These are phyloP conservation scores for Oidiodendron maius DNA, from an alignment of 495 filamentous ascomycete species.

Conservation along the genomic window DNA sequence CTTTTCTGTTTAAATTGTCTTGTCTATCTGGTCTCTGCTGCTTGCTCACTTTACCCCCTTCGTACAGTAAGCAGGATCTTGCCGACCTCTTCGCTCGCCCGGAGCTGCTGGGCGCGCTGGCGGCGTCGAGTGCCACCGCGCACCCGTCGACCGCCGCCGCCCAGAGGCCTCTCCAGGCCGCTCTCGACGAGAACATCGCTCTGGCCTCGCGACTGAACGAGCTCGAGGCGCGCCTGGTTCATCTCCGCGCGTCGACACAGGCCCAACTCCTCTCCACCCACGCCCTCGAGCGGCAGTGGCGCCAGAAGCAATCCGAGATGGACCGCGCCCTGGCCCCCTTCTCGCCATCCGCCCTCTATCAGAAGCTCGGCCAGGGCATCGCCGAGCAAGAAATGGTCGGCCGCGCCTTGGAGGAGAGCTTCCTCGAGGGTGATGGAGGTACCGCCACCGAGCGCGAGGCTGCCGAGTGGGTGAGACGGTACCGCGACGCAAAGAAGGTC, in stretches of 20 bases:
- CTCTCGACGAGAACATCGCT: slow-evolving; percentile 64
- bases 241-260: slow-evolving; percentile 63
- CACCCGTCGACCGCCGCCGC: slow-evolving; percentile 54
- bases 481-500: slow-evolving; percentile 68
- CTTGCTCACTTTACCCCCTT: no score
- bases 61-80: slow-evolving; percentile 57
- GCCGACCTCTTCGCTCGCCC: slow-evolving; percentile 58
- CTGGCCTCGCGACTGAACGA: slow-evolving; percentile 53
- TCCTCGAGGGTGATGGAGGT: slow-evolving; percentile 56
- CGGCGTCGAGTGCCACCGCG: slow-evolving; percentile 56
- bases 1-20: no score
- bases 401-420: slow-evolving; percentile 81
- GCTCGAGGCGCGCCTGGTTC: slow-evolving; percentile 53
- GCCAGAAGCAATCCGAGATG: slow-evolving; percentile 80
- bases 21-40: no score
- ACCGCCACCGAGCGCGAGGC: slow-evolving; percentile 70
- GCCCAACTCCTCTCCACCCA: slow-evolving; percentile 75
- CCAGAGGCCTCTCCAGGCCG: slow-evolving; percentile 47
- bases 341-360: slow-evolving; percentile 77
- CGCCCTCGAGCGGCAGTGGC: slow-evolving; percentile 86
- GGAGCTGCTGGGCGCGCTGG: slow-evolving; percentile 53
- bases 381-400: slow-evolving; percentile 81
- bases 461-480: slow-evolving; percentile 73
- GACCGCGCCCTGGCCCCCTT: slow-evolving; percentile 80
- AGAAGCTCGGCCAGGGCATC: slow-evolving; percentile 65